phyloP scores from a whole-genome alignment of 352 stramenopile genomes.

The Globisporangium nodosum region DNA sequence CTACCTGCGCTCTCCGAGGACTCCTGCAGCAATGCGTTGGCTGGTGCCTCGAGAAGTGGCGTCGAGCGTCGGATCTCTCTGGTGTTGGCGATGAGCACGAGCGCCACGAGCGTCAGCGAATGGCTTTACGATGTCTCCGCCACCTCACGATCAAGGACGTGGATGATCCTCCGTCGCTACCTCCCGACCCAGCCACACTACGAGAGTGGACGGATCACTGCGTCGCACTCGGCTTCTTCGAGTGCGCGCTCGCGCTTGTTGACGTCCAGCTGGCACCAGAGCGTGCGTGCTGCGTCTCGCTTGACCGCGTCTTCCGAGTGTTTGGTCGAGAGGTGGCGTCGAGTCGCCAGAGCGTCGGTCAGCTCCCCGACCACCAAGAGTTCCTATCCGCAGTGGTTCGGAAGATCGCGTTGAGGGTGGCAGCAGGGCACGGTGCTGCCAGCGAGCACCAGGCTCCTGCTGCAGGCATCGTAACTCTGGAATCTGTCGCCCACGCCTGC shows the following conservation, averaged over 20 bases:
- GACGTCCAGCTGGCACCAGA: constrained; percentile 2
- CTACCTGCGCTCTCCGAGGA: background rate
- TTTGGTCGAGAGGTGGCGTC: constrained; percentile 1
- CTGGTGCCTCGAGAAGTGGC: constrained; percentile 1
- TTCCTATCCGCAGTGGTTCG: constrained; percentile 5
- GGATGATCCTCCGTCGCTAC: background rate
- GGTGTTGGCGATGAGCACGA: background rate
- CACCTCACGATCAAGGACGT: background rate
- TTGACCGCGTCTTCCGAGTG: constrained; percentile 20
- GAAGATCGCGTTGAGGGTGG: background rate
- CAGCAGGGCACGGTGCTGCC: background rate
- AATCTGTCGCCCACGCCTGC: constrained; percentile 21
- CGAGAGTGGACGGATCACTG: constrained; percentile 15
- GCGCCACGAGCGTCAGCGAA: background rate
- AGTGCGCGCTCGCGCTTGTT: constrained; percentile 22
- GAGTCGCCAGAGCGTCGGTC: constrained; percentile 4
- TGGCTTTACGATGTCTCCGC: background rate
- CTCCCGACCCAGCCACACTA: background rate
- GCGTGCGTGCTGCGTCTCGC: constrained; percentile 1
- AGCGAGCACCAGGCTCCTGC: background rate
- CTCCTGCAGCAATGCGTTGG: constrained; percentile 3
- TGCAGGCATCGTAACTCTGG: constrained; percentile 1
- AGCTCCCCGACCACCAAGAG: background rate
- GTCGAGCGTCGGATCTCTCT: background rate
- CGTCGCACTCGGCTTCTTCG: constrained; percentile 18